phyloP scores from a whole-genome alignment of 1,139 yeast species.

The Candida tetrigidarum region DNA sequence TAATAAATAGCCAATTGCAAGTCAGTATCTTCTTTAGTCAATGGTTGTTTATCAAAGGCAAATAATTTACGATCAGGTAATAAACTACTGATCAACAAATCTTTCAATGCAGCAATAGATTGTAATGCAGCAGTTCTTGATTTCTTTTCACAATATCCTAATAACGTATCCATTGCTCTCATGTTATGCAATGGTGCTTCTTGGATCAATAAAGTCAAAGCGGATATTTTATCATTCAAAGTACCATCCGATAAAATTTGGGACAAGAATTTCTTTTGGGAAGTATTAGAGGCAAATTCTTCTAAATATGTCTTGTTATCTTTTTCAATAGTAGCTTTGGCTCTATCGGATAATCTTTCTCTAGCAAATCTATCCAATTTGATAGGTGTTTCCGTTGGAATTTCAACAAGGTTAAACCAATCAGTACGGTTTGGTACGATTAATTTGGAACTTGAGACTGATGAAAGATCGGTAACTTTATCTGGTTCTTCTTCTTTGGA shows the following conservation, averaged over 20 bases:
- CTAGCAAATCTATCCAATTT: conserved; percentile 50
- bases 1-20: conserved; percentile 71
- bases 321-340: conserved; percentile 62
- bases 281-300: conserved; percentile 79
- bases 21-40: conserved; percentile 48
- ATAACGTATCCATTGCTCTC: conserved; percentile 78
- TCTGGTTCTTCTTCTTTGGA: conserved; percentile 27
- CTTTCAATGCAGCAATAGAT: conserved; percentile 87
- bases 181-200: conserved; percentile 94
- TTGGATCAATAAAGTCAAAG: conserved; percentile 87
- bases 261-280: conserved; percentile 87
- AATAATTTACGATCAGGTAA: conserved; percentile 85
- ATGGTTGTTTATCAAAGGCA: conserved; percentile 80
- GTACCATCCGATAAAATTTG: conserved; percentile 95
- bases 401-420: conserved; percentile 62
- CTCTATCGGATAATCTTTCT: conserved; percentile 67
- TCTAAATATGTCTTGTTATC: conserved; percentile 77
- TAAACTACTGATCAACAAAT: conserved; percentile 78
- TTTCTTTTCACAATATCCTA: conserved; percentile 85
- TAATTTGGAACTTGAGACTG: conserved; percentile 61
- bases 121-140: conserved; percentile 93
- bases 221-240: conserved; percentile 91
- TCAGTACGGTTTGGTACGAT: conserved; percentile 67
- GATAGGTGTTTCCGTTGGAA: conserved; percentile 45
- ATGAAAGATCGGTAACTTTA: conserved; percentile 54